Percentiles rank a stretch among this genome's conserved stretches.
These are phyloP conservation scores for Penicillium capsulatum DNA, from an alignment of 2,329 filamentous ascomycete genomes.

Conservation along the genomic window DNA sequence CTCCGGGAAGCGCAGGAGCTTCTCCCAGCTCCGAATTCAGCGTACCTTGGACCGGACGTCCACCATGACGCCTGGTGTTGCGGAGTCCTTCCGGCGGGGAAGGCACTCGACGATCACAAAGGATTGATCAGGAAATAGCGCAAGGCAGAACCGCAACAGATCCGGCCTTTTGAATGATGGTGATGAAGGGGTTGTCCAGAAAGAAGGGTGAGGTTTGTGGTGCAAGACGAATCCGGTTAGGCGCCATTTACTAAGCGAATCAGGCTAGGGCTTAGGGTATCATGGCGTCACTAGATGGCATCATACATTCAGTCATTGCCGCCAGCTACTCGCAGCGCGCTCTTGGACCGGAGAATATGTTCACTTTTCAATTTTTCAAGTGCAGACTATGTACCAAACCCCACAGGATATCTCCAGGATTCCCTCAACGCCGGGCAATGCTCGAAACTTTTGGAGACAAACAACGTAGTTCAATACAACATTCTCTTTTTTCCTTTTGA, in stretches of 20 bases:
- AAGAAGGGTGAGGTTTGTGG: conserved; percentile 34
- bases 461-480: background rate
- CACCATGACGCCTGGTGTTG: conserved; percentile 48
- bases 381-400: background rate
- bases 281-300: conserved; percentile 33
- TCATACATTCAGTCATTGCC: conserved; percentile 17
- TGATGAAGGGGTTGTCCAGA: conserved; percentile 27
- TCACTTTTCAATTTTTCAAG: background rate
- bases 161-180: conserved; percentile 24
- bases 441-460: conserved; percentile 26
- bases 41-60: conserved; percentile 53
- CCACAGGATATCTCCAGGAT: conserved; percentile 26
- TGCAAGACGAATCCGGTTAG: conserved; percentile 34
- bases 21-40: conserved; percentile 15
- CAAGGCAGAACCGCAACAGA: conserved; percentile 36
- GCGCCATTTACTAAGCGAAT: conserved; percentile 40
- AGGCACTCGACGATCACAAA: conserved; percentile 48
- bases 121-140: conserved; percentile 25
- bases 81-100: conserved; percentile 47
- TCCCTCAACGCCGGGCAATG: conserved; percentile 34
- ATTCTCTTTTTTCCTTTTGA: background rate
- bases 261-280: conserved; percentile 42
- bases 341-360: background rate
- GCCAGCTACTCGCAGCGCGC: no score
- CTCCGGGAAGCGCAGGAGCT: conserved; percentile 3